phyloP scores from a whole-genome alignment of 2,329 filamentous ascomycete genomes.

The Aspergillus fumigatiaffinis region DNA sequence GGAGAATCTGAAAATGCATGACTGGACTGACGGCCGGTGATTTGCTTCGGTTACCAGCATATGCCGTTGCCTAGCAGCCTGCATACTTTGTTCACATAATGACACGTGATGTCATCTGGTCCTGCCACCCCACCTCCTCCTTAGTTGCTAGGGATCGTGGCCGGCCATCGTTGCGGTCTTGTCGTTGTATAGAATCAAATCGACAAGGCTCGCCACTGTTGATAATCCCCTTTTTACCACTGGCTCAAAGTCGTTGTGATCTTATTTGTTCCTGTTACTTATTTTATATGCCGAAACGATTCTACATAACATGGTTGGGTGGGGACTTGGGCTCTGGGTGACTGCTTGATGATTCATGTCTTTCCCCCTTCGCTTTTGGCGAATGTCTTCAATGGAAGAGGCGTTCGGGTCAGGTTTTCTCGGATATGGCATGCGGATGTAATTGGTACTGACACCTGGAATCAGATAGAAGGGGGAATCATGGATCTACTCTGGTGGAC shows the following conservation, averaged over 20 bases:
- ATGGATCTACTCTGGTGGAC: background rate
- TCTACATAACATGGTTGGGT: constrained; percentile 17
- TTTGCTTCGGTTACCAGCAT: background rate
- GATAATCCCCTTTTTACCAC: constrained; percentile 4
- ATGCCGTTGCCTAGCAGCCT: background rate
- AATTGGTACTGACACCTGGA: background rate
- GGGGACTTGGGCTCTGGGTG: constrained; percentile 1
- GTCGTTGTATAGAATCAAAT: background rate
- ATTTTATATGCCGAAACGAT: constrained; percentile 22
- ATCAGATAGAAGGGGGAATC: background rate
- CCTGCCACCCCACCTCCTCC: background rate
- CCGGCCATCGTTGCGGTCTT: background rate
- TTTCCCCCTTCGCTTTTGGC: constrained; percentile 1
- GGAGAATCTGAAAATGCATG: constrained; percentile 37
- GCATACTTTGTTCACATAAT: background rate
- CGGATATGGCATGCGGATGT: constrained; percentile 3
- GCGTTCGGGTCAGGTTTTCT: constrained; percentile 5
- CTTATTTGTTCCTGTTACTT: constrained; percentile 13
- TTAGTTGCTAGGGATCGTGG: background rate
- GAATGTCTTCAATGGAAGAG: constrained; percentile 7
- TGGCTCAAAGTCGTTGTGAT: constrained; percentile 7
- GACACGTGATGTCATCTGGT: background rate
- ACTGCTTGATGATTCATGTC: constrained; percentile 1
- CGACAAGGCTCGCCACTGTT: background rate
- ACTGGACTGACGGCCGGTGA: constrained; percentile 32